phyloP scores from a whole-genome alignment of 2,329 filamentous ascomycete genomes.

The Trichoderma semiorbis region DNA sequence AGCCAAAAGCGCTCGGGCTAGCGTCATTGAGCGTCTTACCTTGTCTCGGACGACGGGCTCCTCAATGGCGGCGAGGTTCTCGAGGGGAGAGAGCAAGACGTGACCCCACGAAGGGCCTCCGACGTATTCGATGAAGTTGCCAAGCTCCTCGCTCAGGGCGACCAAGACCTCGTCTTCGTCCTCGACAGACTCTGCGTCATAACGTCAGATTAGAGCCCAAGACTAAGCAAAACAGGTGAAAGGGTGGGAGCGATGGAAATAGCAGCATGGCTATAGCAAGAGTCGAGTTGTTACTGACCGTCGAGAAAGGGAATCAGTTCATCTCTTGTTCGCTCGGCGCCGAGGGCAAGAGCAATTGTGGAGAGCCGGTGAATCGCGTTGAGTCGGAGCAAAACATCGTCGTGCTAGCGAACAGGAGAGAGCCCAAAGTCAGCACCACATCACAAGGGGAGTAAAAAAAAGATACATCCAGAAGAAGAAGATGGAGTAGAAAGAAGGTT shows the following conservation, averaged over 20 bases:
- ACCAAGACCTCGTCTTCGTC: slow-evolving; percentile 98
- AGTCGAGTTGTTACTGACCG: slow-evolving; percentile 58
- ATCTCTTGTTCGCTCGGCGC: slow-evolving; percentile 93
- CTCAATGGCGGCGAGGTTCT: slow-evolving; percentile 97
- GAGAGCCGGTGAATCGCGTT: slow-evolving; percentile 98
- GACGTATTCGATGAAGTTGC: slow-evolving; percentile 95
- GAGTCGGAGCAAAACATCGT: slow-evolving; percentile 94
- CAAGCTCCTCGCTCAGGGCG: slow-evolving; percentile 93
- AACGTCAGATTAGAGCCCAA: slow-evolving; percentile 8
- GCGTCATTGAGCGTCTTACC: slow-evolving; percentile 49
- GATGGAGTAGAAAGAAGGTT: slow-evolving; percentile 17
- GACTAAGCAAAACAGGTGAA: neutral
- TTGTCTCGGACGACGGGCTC: slow-evolving; percentile 97
- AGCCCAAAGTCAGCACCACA: slow-evolving; percentile 26
- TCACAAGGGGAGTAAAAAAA: slow-evolving; percentile 13
- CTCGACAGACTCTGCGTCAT: slow-evolving; percentile 82
- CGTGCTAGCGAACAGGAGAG: slow-evolving; percentile 61
- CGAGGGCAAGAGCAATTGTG: slow-evolving; percentile 93
- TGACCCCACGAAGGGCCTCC: slow-evolving; percentile 91
- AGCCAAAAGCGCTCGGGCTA: slow-evolving; percentile 1
- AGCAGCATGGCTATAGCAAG: neutral
- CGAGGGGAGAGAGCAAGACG: slow-evolving; percentile 91
- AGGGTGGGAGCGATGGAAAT: neutral
- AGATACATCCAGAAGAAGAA: slow-evolving; percentile 21
- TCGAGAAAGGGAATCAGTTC: slow-evolving; percentile 99